Evolutionary conservation across 2,329 filamentous ascomycete genomes (phyloP), one percentile per base, ranked within the genome.

Genomic region (Monilinia laxa): DNA sequence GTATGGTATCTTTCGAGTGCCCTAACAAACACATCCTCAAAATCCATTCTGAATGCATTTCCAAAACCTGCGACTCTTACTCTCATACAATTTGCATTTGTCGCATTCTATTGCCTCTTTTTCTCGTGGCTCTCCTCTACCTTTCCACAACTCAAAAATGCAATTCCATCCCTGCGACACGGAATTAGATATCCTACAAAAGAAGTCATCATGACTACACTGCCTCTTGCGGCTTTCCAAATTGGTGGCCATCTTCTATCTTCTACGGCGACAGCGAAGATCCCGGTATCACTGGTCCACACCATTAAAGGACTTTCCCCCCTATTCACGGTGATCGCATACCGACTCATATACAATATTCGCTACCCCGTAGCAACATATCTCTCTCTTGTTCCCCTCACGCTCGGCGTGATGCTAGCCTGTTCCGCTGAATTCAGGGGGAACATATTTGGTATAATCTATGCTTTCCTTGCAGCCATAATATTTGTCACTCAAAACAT

Each of bases 401-500:
- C 95, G 0, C 73, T 93, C 0, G 95, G 95, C n/a, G 95, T 99
- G 66, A 92, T 97, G 85, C 85, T 99, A 71, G 95, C 95, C 12
- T 99, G 95, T 78, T 97, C 94, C 1, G 91, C 93, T 16, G 92
- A 93, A 75, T 93, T 96, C 73, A 90, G 87, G 28, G 94, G 91
- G 40, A 93, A 99, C 75, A 85, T 97, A 70, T 84, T 95, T 62
- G 95, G 95, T n/a, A 90, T 99, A 23, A 74, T 94, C 14, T 94
- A 93, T 74, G 93, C 95, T 4, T 89, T 99, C 49, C 81, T 92
- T 45, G 93, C 92, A n/a, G 92, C 95, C 10, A 82, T 98, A 66
- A 90, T 98, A 71, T 99, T 99, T 76, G 95, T 99, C 47, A 95
- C 93, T 0, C 95, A 99, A 76, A 99, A 99, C 76, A 99, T 99